These are phyloP conservation scores for Gentiana macrophylla DNA, from an alignment of 257 asterid genomes.

Conservation along the genomic window DNA sequence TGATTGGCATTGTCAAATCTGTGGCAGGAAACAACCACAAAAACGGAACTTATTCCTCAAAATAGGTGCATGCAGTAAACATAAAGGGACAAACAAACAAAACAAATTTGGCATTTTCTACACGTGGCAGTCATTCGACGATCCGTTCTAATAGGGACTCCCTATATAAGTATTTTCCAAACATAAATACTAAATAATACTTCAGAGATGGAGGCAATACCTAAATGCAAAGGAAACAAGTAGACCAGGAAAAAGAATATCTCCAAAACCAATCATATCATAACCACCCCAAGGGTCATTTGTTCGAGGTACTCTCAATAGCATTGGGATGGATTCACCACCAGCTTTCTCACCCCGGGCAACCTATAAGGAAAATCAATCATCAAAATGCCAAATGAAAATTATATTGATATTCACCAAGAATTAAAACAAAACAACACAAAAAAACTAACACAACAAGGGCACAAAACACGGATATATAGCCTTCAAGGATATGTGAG, in stretches of 20 bases:
- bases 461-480: too few relatives aligned
- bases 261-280: constrained; percentile 98
- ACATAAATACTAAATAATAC: too few relatives aligned
- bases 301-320: constrained; percentile 77
- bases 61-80: too few relatives aligned
- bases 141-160: too few relatives aligned
- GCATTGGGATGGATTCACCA: constrained; percentile 99
- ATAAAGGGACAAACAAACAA: too few relatives aligned
- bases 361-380: constrained; percentile 35
- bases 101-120: too few relatives aligned
- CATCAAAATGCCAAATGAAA: not conserved
- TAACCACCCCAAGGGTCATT: constrained; percentile 90
- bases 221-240: constrained; percentile 73
- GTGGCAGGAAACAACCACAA: constrained; percentile 14
- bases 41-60: not conserved
- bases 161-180: too few relatives aligned
- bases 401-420: too few relatives aligned
- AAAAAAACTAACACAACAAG: too few relatives aligned
- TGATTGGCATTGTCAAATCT: constrained; percentile 85
- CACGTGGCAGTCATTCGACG: too few relatives aligned
- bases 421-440: too few relatives aligned
- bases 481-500: too few relatives aligned
- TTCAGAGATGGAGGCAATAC: constrained; percentile 25
- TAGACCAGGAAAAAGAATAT: constrained; percentile 88
- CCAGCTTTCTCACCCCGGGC: constrained; percentile 85